Conservation (phyloP, 768 basidiomycete species). For the Agaricus bisporus region DNA sequence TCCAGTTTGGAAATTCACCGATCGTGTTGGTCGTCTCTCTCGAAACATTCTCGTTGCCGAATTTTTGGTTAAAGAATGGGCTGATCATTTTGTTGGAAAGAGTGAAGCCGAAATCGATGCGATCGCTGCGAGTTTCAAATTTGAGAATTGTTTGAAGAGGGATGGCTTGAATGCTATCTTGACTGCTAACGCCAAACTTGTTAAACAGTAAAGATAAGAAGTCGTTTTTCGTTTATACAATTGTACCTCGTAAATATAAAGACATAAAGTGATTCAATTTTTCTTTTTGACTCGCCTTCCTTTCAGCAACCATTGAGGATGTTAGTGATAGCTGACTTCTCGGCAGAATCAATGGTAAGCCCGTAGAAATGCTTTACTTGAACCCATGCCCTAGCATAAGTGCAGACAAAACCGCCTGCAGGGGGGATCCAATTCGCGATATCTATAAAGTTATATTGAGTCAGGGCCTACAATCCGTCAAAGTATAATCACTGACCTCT, state of each 20-base stretch:
- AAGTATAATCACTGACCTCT: constrained; percentile 21
- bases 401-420: constrained; percentile 41
- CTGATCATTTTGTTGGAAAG: constrained; percentile 59
- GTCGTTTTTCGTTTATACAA: too few relatives aligned
- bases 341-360: constrained; percentile 42
- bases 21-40: constrained; percentile 51
- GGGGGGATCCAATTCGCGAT: constrained; percentile 48
- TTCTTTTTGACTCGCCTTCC: too few relatives aligned
- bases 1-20: constrained; percentile 57
- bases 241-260: background rate
- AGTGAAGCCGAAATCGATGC: constrained; percentile 57
- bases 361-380: constrained; percentile 44
- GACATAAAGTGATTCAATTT: background rate
- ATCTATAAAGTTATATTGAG: constrained; percentile 21
- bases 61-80: constrained; percentile 70
- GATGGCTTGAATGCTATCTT: constrained; percentile 58
- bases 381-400: constrained; percentile 49
- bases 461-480: background rate
- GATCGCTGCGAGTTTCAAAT: constrained; percentile 71
- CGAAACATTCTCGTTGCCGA: constrained; percentile 67
- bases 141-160: constrained; percentile 62
- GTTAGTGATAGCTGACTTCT: constrained; percentile 41
- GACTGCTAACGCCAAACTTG: constrained; percentile 29
- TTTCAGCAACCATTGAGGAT: constrained; percentile 31
- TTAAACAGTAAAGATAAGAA: background rate